Evolutionary conservation across 176 grass and related monocot genomes (phyloP).

Genomic region (Areca catechu): DNA sequence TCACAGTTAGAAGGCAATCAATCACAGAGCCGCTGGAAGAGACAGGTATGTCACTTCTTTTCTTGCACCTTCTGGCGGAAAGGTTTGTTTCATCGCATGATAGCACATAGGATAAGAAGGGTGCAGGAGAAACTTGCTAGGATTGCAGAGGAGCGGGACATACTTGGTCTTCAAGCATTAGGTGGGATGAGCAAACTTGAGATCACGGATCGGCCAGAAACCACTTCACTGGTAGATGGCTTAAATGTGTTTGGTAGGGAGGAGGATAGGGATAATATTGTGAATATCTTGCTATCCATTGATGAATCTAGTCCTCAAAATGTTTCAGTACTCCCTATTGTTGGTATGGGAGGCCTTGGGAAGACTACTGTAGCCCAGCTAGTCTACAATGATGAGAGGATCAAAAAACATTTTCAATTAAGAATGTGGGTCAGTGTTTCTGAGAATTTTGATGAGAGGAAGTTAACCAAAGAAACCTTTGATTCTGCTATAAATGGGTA

Average conservation of each 20-base stretch:
- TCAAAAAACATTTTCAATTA: constrained; percentile 1
- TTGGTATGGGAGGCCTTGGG: constrained; percentile 14
- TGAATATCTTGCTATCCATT: constrained; percentile 30
- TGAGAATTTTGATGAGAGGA: constrained; percentile 11
- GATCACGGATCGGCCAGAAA: constrained; percentile 37
- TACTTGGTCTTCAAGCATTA: constrained; percentile 32
- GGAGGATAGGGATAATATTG: constrained; percentile 54
- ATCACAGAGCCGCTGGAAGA: constrained; percentile 24
- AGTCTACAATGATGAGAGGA: constrained; percentile 6
- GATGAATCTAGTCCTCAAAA: constrained; percentile 5
- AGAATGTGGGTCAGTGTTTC: constrained; percentile 24
- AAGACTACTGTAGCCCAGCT: constrained; percentile 20
- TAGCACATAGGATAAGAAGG: constrained; percentile 35
- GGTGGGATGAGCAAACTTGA: constrained; percentile 15
- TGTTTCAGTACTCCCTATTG: constrained; percentile 25
- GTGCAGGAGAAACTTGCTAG: constrained; percentile 38
- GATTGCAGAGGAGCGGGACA: constrained; percentile 42
- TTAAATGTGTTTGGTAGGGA: constrained; percentile 52
- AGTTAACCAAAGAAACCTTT: constrained; percentile 4
- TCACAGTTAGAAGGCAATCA: constrained; percentile 25
- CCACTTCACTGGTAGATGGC: constrained; percentile 51
- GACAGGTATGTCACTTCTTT: constrained; percentile 34
- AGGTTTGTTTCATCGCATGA: constrained; percentile 27
- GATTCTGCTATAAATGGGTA: not conserved
- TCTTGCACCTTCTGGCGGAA: constrained; percentile 29